These are phyloP conservation scores for Fusarium nematophilum DNA, from an alignment of 2,329 filamentous ascomycete genomes.

Conservation along the genomic window DNA sequence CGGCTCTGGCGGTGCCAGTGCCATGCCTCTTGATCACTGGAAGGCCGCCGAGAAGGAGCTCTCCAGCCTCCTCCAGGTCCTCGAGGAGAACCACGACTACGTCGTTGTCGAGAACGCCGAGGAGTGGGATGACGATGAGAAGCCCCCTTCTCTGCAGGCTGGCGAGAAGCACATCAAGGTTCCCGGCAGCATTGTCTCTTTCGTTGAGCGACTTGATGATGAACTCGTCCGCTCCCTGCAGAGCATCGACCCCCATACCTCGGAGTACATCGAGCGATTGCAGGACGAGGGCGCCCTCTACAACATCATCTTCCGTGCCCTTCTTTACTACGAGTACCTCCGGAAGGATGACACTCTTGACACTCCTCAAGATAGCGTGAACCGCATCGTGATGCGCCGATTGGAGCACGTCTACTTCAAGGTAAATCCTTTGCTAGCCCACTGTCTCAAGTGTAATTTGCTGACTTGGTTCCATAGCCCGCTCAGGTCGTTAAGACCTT, in stretches of 20 bases:
- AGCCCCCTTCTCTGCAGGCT: slow-evolving; percentile 77
- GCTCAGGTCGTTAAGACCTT: slow-evolving; percentile 92
- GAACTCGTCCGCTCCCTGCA: slow-evolving; percentile 98
- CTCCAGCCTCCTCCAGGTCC: slow-evolving; percentile 77
- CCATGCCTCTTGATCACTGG: slow-evolving; percentile 98
- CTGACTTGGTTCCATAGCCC: slow-evolving; percentile 65
- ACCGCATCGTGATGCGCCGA: slow-evolving; percentile 92
- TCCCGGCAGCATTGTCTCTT: slow-evolving; percentile 93
- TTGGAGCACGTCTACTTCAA: slow-evolving; percentile 99
- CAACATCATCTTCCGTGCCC: slow-evolving; percentile 87
- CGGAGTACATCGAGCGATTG: slow-evolving; percentile 96
- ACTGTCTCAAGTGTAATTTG: slow-evolving; percentile 59
- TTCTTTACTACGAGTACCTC: slow-evolving; percentile 88
- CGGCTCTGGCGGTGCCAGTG: slow-evolving; percentile 77
- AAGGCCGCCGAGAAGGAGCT: slow-evolving; percentile 93
- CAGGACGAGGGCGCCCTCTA: slow-evolving; percentile 92
- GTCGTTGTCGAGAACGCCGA: slow-evolving; percentile 92
- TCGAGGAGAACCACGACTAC: slow-evolving; percentile 83
- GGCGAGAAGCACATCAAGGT: slow-evolving; percentile 89
- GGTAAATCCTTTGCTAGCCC: slow-evolving; percentile 75
- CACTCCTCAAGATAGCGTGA: slow-evolving; percentile 85
- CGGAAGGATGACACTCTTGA: slow-evolving; percentile 77
- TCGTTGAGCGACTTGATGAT: slow-evolving; percentile 94
- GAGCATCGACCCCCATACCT: slow-evolving; percentile 97
- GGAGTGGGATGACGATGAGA: slow-evolving; percentile 99